Base-by-base conservation (phyloP, 805 yeast genomes). In the Yamadazyma insecticola region DNA sequence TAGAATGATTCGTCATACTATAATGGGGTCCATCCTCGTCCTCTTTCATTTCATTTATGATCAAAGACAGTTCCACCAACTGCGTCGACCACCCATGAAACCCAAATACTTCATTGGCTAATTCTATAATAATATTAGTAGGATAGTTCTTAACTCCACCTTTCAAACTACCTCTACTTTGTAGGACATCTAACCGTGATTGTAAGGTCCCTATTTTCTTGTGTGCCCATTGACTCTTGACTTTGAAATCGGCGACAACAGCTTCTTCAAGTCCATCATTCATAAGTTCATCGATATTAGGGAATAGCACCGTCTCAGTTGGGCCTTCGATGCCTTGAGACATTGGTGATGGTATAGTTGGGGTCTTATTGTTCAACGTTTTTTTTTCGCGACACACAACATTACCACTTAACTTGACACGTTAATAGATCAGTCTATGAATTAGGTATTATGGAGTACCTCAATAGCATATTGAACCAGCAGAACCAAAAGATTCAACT, bases 21-120 rank as follows among this genome's bases (percentile, higher is more conserved):
- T 7, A 18, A 7, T 7, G 10, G 10, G 21, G 10, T 18, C n/a
- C n/a, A n/a, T 18, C 21, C 21, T 18, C 21, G 9, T 7, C 21
- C 10, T 18, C 21, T 7, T 7, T 7, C 21, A 10, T 18, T 18
- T 18, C 21, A n/a, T n/a, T n/a, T 10, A 18, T 7, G 21, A 18
- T 10, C 21, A 10, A 7, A 10, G 9, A 7, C 9, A 18, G 6
- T 18, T 18, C 21, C 21, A 18, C 7, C 7, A 76, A 52, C 28
- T 62, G 63, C 19, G 71, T 57, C 5, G 67, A 61, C 82, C 82
- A 76, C 6, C 82, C 81, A 37, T 72, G 61, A 45, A 56, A 71
- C 0, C 81, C 81, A 51, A 74, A 76, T 0, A 66, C 51, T 22
- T 68, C 72, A 36, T 76, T 76, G 1, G 77, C 75, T 34, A 66